Base-by-base conservation (phyloP, 768 basidiomycete genomes). In the Boletus rubescentipes region DNA sequence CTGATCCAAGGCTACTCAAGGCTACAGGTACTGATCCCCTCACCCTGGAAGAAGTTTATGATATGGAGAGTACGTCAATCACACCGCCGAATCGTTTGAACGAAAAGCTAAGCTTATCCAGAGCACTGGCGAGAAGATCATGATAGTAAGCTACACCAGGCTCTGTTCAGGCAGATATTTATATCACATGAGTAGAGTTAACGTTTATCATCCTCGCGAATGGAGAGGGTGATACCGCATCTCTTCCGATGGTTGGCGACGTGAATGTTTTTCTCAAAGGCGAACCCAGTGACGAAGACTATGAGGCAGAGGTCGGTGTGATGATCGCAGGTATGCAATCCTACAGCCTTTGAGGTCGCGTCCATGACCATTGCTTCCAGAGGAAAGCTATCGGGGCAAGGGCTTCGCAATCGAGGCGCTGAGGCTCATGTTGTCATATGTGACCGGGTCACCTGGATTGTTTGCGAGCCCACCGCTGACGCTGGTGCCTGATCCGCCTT, bases 181-280 rank as follows among this genome's bases (percentile, higher is more conserved):
- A 63, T 18, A n/a, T 32, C 44, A 4, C 46, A 11, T 14, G 47
- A n/a, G 15, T 65, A 87, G 86, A 96, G 68, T 73, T 96, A 14
- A 96, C 94, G 0, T 96, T 96, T 68, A 96, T 98, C 71, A 74
- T 98, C 44, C 83, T 94, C 41, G 80, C 81, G 32, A 61, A 71
- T 7, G 54, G 66, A 9, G 59, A 56, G 18, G 65, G 67, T 1
- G 54, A 61, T 11, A 53, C 58, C 54, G 61, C 70, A 75, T 61
- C 70, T 66, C 64, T 76, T 54, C 80, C 78, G 10, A 94, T 96
- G 93, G 74, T 95, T 18, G 95, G 95, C 31, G 95, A 98, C 66
- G 93, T 93, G 34, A 97, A 97, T 68, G 71, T 97, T 26, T 97
- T 97, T 68, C 71, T 96, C 39, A 87, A 87, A 42, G 84, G 85